Conservation (phyloP, 139 green algal genomes). For the Chlorella sp. region DNA sequence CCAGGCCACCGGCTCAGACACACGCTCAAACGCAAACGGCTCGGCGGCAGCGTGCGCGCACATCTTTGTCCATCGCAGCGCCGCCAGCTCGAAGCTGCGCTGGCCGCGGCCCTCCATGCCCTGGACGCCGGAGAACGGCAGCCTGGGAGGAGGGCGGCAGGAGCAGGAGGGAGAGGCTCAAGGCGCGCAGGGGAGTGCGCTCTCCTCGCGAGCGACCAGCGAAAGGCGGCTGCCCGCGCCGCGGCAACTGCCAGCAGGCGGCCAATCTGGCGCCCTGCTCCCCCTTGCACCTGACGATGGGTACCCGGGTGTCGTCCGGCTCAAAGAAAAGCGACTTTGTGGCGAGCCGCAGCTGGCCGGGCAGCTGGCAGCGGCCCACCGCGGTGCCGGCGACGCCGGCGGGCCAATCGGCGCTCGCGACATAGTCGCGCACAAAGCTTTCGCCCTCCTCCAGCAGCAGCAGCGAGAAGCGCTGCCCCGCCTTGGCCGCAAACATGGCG, state of each 20-base stretch:
- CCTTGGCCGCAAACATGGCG: constrained; percentile 47
- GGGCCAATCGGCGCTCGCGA: constrained; percentile 44
- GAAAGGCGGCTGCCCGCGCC: no score
- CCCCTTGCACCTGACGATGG: constrained; percentile 69
- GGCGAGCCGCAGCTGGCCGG: constrained; percentile 79
- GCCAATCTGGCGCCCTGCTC: no score
- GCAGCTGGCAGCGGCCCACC: constrained; percentile 50
- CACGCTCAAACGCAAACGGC: constrained; percentile 63
- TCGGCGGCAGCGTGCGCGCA: constrained; percentile 70
- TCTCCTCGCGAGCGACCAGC: no score
- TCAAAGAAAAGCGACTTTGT: constrained; percentile 88
- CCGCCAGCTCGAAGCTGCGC: constrained; percentile 29
- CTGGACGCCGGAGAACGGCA: constrained; percentile 41
- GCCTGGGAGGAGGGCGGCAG: constrained; percentile 15
- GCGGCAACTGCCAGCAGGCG: no score
- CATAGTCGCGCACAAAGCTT: constrained; percentile 76
- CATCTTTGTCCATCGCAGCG: constrained; percentile 61
- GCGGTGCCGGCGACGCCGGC: constrained; percentile 58
- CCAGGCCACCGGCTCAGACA: constrained; percentile 47
- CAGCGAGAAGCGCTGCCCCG: constrained; percentile 69
- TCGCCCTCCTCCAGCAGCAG: constrained; percentile 89
- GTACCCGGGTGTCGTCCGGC: constrained; percentile 76
- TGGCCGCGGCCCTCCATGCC: constrained; percentile 36
- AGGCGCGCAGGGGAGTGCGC: no score
- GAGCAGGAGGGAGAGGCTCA: background rate